These are phyloP conservation scores for Fusarium sp. DNA, from an alignment of 2,329 filamentous ascomycete genomes.

Conservation along the genomic window DNA sequence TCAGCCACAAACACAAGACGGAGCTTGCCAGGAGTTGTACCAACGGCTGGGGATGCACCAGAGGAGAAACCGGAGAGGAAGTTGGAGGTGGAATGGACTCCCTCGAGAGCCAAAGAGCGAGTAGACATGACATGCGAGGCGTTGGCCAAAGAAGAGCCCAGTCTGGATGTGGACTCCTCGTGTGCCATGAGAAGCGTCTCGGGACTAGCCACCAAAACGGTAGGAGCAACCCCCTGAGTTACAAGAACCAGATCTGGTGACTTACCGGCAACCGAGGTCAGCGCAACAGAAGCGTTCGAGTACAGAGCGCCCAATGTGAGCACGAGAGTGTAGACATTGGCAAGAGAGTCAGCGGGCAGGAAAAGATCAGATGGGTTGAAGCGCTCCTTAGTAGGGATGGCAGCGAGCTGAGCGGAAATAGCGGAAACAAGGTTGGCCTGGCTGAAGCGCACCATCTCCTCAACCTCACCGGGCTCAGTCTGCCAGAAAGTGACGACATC, in stretches of 20 bases:
- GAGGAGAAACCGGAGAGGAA: conserved; percentile 65
- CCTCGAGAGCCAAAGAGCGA: conserved; percentile 75
- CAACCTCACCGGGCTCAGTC: conserved; percentile 62
- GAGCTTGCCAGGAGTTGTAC: conserved; percentile 76
- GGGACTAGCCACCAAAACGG: conserved; percentile 83
- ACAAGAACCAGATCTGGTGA: conserved; percentile 79
- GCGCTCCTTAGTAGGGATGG: conserved; percentile 80
- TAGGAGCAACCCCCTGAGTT: conserved; percentile 81
- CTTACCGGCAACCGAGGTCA: conserved; percentile 87
- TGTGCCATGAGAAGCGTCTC: conserved; percentile 79
- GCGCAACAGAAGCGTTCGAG: conserved; percentile 84
- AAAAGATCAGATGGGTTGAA: conserved; percentile 83
- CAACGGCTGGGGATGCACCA: conserved; percentile 70
- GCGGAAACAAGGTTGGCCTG: conserved; percentile 90
- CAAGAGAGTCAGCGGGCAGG: conserved; percentile 84
- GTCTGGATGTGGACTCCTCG: conserved; percentile 68
- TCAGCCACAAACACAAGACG: conserved; percentile 86
- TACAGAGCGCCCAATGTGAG: conserved; percentile 87
- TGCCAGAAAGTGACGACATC: conserved; percentile 78
- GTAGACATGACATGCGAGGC: conserved; percentile 79
- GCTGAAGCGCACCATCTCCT: conserved; percentile 85
- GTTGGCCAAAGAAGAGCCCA: conserved; percentile 74
- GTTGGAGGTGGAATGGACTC: conserved; percentile 75
- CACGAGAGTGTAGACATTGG: conserved; percentile 81
- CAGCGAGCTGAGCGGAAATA: conserved; percentile 80